Percentiles rank a stretch among this genome's conserved stretches.
phyloP scores from a whole-genome alignment of 768 basidiomycete species.

The Mycena haematopus region DNA sequence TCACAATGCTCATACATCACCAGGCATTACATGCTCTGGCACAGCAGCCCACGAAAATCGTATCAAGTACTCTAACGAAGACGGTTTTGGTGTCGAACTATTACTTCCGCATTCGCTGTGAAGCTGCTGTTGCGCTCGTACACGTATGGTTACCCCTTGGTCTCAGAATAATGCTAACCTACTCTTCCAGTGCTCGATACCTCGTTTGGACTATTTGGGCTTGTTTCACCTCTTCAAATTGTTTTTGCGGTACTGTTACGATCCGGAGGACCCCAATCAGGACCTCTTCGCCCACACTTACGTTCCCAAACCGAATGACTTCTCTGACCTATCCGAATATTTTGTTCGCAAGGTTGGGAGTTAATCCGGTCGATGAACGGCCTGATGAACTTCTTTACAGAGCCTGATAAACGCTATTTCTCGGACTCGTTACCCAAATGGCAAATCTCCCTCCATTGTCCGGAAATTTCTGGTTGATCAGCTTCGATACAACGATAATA shows the following conservation, averaged over 20 bases:
- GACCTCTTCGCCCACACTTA: conserved; percentile 88
- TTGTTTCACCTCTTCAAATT: conserved; percentile 96
- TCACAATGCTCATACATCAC: neutral
- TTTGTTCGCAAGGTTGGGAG: conserved; percentile 87
- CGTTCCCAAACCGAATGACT: conserved; percentile 95
- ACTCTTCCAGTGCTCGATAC: conserved; percentile 75
- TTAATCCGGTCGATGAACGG: neutral
- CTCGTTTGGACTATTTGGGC: conserved; percentile 84
- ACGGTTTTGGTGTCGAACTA: conserved; percentile 95
- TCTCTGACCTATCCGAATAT: conserved; percentile 89
- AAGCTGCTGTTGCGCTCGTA: conserved; percentile 87
- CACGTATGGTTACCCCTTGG: conserved; percentile 52
- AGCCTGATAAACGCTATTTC: conserved; percentile 83
- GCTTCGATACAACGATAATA: conserved; percentile 95
- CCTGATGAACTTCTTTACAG: conserved; percentile 44
- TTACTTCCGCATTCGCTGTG: conserved; percentile 94
- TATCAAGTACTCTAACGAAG: conserved; percentile 91
- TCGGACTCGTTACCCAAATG: conserved; percentile 84
- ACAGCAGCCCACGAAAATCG: conserved; percentile 81
- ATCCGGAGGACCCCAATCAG: conserved; percentile 80
- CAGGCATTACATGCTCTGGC: conserved; percentile 92
- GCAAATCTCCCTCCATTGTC: conserved; percentile 85
- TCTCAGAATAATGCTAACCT: conserved; percentile 13
- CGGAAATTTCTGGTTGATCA: conserved; percentile 91
- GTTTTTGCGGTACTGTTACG: conserved; percentile 89